Evolutionary conservation across 2,329 filamentous ascomycete genomes (phyloP).

Genomic region (Xylaria sp.): DNA sequence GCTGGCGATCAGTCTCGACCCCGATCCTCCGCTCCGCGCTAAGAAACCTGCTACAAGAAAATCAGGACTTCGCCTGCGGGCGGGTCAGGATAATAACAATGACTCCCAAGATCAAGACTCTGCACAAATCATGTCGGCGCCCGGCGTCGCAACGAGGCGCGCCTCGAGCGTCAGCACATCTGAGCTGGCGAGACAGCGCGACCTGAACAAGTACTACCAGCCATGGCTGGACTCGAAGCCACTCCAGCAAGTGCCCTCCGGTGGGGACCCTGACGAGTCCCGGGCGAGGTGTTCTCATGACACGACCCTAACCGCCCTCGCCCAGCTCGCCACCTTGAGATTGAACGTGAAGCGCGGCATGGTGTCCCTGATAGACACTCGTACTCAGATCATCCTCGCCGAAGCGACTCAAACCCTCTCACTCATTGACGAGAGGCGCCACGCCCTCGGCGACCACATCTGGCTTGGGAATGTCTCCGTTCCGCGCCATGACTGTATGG

Average conservation of each 20-base stretch:
- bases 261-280: slow-evolving; percentile 8
- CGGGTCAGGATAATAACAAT: background rate
- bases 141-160: slow-evolving; percentile 16
- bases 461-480: slow-evolving; percentile 31
- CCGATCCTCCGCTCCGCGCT: slow-evolving; percentile 11
- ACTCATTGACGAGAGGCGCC: slow-evolving; percentile 36
- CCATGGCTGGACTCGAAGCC: slow-evolving; percentile 30
- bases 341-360: slow-evolving; percentile 51
- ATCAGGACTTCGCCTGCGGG: background rate
- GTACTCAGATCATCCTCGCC: slow-evolving; percentile 53
- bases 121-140: slow-evolving; percentile 5
- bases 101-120: background rate
- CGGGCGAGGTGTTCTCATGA: slow-evolving; percentile 39
- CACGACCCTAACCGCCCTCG: slow-evolving; percentile 47
- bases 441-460: slow-evolving; percentile 28
- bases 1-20: slow-evolving; percentile 11
- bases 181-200: slow-evolving; percentile 26
- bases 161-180: slow-evolving; percentile 25
- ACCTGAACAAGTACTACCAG: slow-evolving; percentile 31
- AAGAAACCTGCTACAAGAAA: slow-evolving; percentile 10
- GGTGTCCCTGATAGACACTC: slow-evolving; percentile 51
- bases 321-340: slow-evolving; percentile 54
- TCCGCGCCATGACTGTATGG: slow-evolving; percentile 27
- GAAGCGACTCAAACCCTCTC: slow-evolving; percentile 52
- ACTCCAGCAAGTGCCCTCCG: slow-evolving; percentile 18